These are phyloP conservation scores for Triticum dicoccoides DNA, from an alignment of 176 grass and related monocot species.

Conservation along the genomic window DNA sequence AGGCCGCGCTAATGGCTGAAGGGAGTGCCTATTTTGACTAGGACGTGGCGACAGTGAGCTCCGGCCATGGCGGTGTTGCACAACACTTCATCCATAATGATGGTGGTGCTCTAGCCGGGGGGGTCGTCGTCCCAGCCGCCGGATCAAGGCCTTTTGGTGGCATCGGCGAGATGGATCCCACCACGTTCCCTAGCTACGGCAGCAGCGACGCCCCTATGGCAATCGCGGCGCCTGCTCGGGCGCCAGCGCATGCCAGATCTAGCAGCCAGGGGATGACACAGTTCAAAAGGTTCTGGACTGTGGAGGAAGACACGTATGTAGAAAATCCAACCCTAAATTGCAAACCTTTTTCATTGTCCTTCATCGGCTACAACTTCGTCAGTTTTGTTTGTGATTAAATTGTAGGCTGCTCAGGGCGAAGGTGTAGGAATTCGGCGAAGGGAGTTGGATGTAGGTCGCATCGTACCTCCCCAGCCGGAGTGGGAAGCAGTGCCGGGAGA, in stretches of 20 bases:
- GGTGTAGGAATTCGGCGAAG: conserved; percentile 36
- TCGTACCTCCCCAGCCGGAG: conserved; percentile 48
- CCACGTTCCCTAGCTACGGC: not conserved
- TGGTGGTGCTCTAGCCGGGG: not conserved
- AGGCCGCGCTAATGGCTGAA: not conserved
- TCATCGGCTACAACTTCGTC: not conserved
- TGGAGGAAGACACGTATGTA: conserved; percentile 60
- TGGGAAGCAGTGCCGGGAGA: conserved; percentile 76
- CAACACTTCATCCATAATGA: not conserved
- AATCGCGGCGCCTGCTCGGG: not conserved
- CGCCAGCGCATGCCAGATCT: not conserved
- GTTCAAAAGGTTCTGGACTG: conserved; percentile 61
- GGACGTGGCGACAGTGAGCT: not conserved
- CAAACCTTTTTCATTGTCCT: not conserved
- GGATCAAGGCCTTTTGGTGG: not conserved
- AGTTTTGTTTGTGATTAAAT: not conserved
- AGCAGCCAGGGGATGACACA: too few species aligned
- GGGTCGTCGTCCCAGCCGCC: not conserved
- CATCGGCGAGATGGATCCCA: not conserved
- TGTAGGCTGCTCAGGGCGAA: conserved; percentile 42
- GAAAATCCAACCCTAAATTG: not conserved
- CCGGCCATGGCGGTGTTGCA: not conserved
- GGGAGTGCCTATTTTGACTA: not conserved
- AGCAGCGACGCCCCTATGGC: not conserved
- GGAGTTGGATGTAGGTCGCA: conserved; percentile 61